phyloP scores from a whole-genome alignment of 1,284 basidiomycete species.

The Ceratobasidium sp. region DNA sequence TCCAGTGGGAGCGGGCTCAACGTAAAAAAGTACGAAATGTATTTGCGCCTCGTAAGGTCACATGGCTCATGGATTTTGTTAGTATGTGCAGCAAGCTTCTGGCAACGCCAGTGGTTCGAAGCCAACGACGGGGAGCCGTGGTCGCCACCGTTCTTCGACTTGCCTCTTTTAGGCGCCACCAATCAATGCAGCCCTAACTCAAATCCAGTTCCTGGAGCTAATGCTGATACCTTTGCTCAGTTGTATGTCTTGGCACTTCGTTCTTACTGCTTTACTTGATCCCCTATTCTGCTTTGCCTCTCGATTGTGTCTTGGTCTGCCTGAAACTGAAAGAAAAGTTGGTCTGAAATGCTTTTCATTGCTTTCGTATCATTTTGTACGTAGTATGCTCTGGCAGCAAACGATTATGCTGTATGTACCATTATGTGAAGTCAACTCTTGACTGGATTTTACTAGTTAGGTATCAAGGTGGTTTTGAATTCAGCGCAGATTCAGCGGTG shows the following conservation, averaged over 20 bases:
- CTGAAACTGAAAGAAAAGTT: conserved; percentile 14
- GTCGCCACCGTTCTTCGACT: conserved; percentile 40
- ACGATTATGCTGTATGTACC: conserved; percentile 12
- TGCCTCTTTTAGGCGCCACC: conserved; percentile 34
- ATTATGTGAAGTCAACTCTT: background rate
- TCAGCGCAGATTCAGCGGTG: background rate
- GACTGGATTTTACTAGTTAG: background rate
- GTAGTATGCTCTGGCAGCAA: conserved; percentile 21
- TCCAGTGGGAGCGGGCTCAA: conserved; percentile 34
- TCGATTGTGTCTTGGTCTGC: background rate
- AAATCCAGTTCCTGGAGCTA: background rate
- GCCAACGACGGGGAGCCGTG: conserved; percentile 12
- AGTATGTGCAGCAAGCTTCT: conserved; percentile 14
- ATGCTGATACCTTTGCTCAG: background rate
- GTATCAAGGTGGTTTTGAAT: too few relatives aligned
- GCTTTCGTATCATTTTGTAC: conserved; percentile 33
- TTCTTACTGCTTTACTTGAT: conserved; percentile 7
- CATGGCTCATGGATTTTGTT: background rate
- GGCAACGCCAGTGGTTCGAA: conserved; percentile 15
- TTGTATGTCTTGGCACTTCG: background rate
- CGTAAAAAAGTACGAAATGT: conserved; percentile 26
- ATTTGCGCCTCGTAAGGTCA: background rate
- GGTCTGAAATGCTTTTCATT: conserved; percentile 7
- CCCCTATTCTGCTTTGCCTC: background rate
- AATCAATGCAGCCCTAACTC: background rate